Percentiles rank a stretch among this genome's conserved stretches.
These are phyloP conservation scores for Solanum peruvianum DNA, from an alignment of 257 asterid species.

Conservation along the genomic window DNA sequence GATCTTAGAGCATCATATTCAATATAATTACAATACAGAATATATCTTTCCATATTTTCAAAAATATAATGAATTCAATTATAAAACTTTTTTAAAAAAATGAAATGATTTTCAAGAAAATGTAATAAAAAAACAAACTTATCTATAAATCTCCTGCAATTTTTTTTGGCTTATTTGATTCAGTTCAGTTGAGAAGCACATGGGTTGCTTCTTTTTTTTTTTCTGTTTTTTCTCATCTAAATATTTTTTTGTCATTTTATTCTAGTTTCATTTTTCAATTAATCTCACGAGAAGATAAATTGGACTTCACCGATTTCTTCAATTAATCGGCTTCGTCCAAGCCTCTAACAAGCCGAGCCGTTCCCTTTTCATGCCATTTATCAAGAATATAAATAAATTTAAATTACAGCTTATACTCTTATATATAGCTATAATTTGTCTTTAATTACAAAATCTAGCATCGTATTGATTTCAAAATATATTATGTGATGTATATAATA, in stretches of 20 bases:
- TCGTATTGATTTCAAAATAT: not conserved
- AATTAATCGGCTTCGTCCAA: not conserved
- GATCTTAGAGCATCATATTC: not conserved
- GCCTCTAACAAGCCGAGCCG: slow-evolving; percentile 1
- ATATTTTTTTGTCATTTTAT: not conserved
- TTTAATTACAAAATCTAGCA: not conserved
- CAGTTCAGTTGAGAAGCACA: not conserved
- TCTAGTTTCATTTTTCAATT: not conserved
- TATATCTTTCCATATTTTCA: not conserved
- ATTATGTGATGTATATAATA: not conserved
- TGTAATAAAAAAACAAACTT: not conserved
- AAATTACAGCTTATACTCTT: not conserved
- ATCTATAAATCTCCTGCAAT: not conserved
- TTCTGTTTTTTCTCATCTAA: not conserved
- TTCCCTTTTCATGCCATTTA: not conserved
- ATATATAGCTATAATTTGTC: not conserved
- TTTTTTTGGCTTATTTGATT: not conserved
- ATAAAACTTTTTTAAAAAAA: not conserved
- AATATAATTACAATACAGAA: not conserved
- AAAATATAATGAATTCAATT: not conserved
- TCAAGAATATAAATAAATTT: too few relatives aligned
- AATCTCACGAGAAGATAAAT: slow-evolving; percentile 2
- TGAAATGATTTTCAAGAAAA: not conserved
- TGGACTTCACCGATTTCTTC: not conserved
- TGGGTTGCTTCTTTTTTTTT: not conserved